A percentile compares a stretch with the other conserved stretches of the same genome.
phyloP scores from a whole-genome alignment of 1,284 basidiomycete species.

The Amylostereum areolatum region DNA sequence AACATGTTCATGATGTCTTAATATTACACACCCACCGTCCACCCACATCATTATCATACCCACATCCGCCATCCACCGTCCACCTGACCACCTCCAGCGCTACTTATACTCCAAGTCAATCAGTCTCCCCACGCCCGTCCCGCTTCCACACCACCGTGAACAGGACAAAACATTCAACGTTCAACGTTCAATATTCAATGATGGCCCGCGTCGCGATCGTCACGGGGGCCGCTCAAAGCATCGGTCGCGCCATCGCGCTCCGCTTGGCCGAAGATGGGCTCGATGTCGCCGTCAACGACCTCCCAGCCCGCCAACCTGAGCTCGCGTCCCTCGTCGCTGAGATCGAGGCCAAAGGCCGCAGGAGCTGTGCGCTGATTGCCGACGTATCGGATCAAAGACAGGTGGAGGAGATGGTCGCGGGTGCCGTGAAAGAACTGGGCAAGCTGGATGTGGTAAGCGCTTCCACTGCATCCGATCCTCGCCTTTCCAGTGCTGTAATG shows the following conservation, averaged over 20 bases:
- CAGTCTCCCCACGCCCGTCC: not conserved
- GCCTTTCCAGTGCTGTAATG: too few relatives aligned
- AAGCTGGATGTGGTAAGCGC: slow-evolving; percentile 13
- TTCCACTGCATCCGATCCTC: not conserved
- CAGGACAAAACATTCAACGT: too few relatives aligned
- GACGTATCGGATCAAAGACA: slow-evolving; percentile 25
- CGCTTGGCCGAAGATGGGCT: slow-evolving; percentile 35
- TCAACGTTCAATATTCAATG: not conserved
- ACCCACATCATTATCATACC: too few relatives aligned
- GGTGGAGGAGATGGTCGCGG: slow-evolving; percentile 26
- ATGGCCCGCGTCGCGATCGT: slow-evolving; percentile 28
- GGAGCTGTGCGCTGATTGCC: slow-evolving; percentile 16
- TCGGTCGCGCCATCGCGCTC: slow-evolving; percentile 35
- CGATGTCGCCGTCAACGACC: slow-evolving; percentile 33
- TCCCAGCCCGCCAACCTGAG: slow-evolving; percentile 18
- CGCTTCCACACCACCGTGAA: too few relatives aligned
- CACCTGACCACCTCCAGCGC: too few relatives aligned
- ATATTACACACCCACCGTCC: too few relatives aligned
- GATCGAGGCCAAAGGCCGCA: slow-evolving; percentile 26
- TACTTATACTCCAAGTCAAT: not conserved
- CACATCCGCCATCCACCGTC: too few relatives aligned
- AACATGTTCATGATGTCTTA: too few relatives aligned
- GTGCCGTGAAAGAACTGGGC: slow-evolving; percentile 26
- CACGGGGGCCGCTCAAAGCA: slow-evolving; percentile 36
- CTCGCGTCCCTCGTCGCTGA: slow-evolving; percentile 25